These are phyloP conservation scores for Linaria vulgaris DNA, from an alignment of 257 asterid genomes.

Conservation along the genomic window DNA sequence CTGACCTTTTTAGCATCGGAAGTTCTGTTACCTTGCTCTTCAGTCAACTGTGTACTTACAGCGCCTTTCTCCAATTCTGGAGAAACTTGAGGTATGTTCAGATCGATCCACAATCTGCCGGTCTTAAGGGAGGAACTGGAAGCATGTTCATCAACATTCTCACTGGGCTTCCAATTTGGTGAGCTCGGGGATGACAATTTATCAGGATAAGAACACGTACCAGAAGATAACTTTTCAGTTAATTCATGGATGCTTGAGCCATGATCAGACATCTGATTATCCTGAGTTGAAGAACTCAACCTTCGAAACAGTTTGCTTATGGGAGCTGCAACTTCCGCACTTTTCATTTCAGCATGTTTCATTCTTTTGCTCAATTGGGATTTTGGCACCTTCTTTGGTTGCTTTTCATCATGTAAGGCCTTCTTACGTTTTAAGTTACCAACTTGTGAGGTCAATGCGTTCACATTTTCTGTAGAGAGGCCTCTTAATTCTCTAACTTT, in stretches of 20 bases:
- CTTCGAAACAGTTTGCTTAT: slow-evolving; percentile 38
- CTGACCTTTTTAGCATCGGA: neutral
- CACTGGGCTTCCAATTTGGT: slow-evolving; percentile 45
- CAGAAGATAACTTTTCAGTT: slow-evolving; percentile 29
- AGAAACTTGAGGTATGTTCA: slow-evolving; percentile 51
- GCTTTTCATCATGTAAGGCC: slow-evolving; percentile 29
- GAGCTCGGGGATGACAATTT: slow-evolving; percentile 54
- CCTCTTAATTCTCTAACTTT: slow-evolving; percentile 49
- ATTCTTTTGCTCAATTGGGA: slow-evolving; percentile 27
- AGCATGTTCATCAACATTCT: slow-evolving; percentile 38
- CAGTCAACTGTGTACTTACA: no score
- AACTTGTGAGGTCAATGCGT: slow-evolving; percentile 17
- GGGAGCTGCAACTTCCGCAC: slow-evolving; percentile 33
- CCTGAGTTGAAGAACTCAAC: slow-evolving; percentile 32
- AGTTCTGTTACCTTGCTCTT: no score
- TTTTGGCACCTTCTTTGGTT: slow-evolving; percentile 33
- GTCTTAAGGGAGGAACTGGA: slow-evolving; percentile 22
- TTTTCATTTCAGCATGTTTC: slow-evolving; percentile 25
- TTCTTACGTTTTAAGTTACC: slow-evolving; percentile 25
- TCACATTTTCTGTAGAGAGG: slow-evolving; percentile 37
- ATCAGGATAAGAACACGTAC: slow-evolving; percentile 26
- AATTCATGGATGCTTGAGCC: slow-evolving; percentile 29
- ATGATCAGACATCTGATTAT: slow-evolving; percentile 31
- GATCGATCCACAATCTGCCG: slow-evolving; percentile 49
- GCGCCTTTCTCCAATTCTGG: slow-evolving; percentile 35